Evolutionary conservation across 768 basidiomycete species (phyloP), one percentile per base, ranked within the genome.

Genomic region (Gloeopeniophorella convolvens): DNA sequence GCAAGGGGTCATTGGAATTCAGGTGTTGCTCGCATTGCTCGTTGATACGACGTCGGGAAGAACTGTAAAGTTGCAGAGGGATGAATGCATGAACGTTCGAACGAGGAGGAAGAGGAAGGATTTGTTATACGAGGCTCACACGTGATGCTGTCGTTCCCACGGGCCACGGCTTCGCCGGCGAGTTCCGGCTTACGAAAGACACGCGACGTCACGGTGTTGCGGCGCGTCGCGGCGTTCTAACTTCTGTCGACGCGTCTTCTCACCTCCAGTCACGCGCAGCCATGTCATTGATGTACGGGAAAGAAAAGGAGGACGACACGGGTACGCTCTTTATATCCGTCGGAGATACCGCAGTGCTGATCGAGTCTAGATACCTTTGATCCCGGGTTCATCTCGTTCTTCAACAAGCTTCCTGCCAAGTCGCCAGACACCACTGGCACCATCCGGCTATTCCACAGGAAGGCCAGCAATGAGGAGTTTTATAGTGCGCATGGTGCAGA

Each of bases 401-500:
- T 84, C 61, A 62, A 65, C 8, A 75, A 70, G 35, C 71, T 90
- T 5, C 79, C 79, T 0, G 62, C 70, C 41, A 88, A 85, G 57
- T 81, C 84, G 0, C 84, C 85, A 4, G 82, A 82, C 47, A 76
- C 62, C 0, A 50, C 77, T 7, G 95, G 94, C 18, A 86, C 86
- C 6, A 72, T 98, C 42, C 81, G 96, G 11, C 79, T 99, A 13
- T 97, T 98, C 65, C 80, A 84, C 60, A 82, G 92, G 21, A 66
- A 70, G 24, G 63, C 62, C 2, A 63, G 66, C 34, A 52, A 57
- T 27, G 77, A 75, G 59, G 82, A 87, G 13, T 97, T 78, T 67
- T 97, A 90, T 70, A 80, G 83, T n/a, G 84, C 82, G 1, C 91
- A 97, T 62, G 93, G 92, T 0, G 69, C 79, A 4, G 94, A 97